phyloP scores from a whole-genome alignment of 2,329 filamentous ascomycete genomes.

The Aspergillus transmontanensis region DNA sequence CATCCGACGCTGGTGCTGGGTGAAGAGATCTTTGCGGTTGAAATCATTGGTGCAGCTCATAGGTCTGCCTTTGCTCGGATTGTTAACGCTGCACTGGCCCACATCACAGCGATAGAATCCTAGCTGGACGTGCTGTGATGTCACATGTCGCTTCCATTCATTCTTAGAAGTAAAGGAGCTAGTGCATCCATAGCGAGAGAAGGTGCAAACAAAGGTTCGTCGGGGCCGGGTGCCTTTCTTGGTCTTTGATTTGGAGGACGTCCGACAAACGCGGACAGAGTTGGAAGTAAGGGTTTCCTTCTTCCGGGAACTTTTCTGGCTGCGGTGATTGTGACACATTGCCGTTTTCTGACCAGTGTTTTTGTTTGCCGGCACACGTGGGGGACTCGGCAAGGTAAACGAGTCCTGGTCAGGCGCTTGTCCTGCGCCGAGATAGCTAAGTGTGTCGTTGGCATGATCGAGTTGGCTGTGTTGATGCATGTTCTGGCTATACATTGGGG shows the following conservation, averaged over 20 bases:
- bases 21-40: slow-evolving; percentile 90
- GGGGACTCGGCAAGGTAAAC: background rate
- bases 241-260: slow-evolving; percentile 7
- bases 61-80: slow-evolving; percentile 13
- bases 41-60: slow-evolving; percentile 61
- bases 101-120: slow-evolving; percentile 76
- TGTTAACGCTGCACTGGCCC: slow-evolving; percentile 52
- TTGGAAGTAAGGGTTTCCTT: background rate
- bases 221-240: slow-evolving; percentile 8
- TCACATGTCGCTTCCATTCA: slow-evolving; percentile 91
- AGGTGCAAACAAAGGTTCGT: slow-evolving; percentile 69
- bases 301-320: slow-evolving; percentile 1
- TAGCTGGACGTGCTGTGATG: slow-evolving; percentile 75
- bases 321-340: background rate
- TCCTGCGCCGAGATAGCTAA: background rate
- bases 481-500: no score
- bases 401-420: background rate
- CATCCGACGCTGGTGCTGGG: slow-evolving; percentile 85
- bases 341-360: background rate
- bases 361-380: background rate
- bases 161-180: slow-evolving; percentile 80
- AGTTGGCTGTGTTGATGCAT: background rate
- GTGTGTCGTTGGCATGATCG: background rate
- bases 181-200: slow-evolving; percentile 73
- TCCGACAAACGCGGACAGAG: background rate